These are phyloP conservation scores for Dunaliella sp. DNA, from an alignment of 139 green algal species.

Conservation along the genomic window DNA sequence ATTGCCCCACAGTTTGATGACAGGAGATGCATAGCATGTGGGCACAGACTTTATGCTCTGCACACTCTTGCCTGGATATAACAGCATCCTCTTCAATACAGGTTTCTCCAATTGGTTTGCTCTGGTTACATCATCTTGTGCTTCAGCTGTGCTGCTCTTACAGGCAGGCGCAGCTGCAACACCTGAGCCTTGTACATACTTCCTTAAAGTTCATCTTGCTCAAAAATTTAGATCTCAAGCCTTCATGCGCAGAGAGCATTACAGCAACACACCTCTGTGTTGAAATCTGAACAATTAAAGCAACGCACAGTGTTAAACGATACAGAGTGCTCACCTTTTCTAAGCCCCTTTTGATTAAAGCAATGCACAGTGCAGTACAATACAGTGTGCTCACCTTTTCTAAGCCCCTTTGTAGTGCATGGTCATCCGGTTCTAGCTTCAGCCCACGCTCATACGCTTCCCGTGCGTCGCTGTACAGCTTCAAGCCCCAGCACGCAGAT, in stretches of 20 bases:
- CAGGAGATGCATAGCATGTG: too few species aligned
- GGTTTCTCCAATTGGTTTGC: too few species aligned
- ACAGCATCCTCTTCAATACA: too few species aligned
- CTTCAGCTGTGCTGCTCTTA: too few species aligned
- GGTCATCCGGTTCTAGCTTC: slow-evolving; percentile 70
- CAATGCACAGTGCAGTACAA: not conserved
- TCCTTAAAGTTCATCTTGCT: too few species aligned
- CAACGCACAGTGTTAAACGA: not conserved
- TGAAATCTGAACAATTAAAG: not conserved
- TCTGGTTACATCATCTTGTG: too few species aligned
- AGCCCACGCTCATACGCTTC: slow-evolving; percentile 66
- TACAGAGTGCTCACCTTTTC: slow-evolving; percentile 45
- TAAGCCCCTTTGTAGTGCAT: slow-evolving; percentile 39
- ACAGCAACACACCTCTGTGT: not conserved
- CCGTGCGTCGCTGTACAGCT: slow-evolving; percentile 54
- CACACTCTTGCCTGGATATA: too few species aligned
- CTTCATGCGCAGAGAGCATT: not conserved
- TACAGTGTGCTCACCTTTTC: slow-evolving; percentile 45
- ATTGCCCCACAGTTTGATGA: too few species aligned
- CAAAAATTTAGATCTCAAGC: too few species aligned
- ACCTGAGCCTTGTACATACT: too few species aligned
- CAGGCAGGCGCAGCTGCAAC: too few species aligned
- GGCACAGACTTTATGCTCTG: too few species aligned
- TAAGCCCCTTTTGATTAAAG: slow-evolving; percentile 19
- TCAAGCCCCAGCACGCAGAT: slow-evolving; percentile 43